Evolutionary conservation across 495 filamentous ascomycete genomes (phyloP), one percentile per base, ranked within the genome.

Genomic region (Daldinia loculata): DNA sequence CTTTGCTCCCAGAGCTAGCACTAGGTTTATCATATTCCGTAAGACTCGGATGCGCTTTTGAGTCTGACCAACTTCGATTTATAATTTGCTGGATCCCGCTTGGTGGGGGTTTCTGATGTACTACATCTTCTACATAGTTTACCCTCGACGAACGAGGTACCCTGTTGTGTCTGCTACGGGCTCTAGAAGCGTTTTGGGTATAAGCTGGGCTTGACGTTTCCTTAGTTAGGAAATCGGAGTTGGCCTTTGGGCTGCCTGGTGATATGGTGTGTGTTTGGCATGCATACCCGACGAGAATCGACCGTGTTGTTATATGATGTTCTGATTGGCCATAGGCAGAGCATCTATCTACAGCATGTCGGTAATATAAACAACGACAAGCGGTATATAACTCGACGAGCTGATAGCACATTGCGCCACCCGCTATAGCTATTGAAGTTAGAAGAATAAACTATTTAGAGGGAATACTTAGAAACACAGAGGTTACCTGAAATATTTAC

Each of bases 331-430:
- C 89, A 74, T 90, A 90, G 26, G 87, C 84, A 24, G 85, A 74
- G 74, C 92, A 95, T 60, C 89, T 89, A 67, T 95, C 92, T 66
- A 93, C 83, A 14, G 88, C 86, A 78, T 95, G 92, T 62, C 88
- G 83, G 83, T 91, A 91, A 82, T 95, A 94, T 71, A 93, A 82
- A 77, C 92, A 95, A 66, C 87, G 84, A 86, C 92, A 95, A 61
- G 88, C 92, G 2, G 92, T 87, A 79, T 91, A 94, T 48, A 88
- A 87, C 74, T 93, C 91, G 73, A 91, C 80, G 58, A 93, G 76
- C 77, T 90, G 84, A 72, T 89, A 88, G 76, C 91, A 93, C 91
- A 93, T 93, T 29, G 27, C n/a, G 15, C 2, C 15, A 43, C 3
- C 7, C n/a, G 39, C 2, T 43, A 4, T 17, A 8, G 39, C n/a